Conservation (phyloP, 2,329 filamentous ascomycete species). For the Cylindrodendrum hubeiense region DNA sequence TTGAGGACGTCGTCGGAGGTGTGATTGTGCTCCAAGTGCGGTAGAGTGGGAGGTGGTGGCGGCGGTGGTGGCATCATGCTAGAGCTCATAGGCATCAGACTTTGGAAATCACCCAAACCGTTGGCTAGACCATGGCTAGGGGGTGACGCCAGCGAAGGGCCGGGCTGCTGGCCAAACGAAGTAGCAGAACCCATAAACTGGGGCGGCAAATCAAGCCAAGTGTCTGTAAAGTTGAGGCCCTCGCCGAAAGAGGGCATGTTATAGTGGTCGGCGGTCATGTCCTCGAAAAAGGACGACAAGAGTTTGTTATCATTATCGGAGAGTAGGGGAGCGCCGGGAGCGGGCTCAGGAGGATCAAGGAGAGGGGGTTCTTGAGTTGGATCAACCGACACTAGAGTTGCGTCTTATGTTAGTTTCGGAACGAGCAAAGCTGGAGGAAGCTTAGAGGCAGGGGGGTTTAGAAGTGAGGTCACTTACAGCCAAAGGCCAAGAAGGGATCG, state of each 20-base stretch:
- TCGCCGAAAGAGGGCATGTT: slow-evolving; percentile 64
- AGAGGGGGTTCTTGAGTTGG: slow-evolving; percentile 59
- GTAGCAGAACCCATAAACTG: slow-evolving; percentile 75
- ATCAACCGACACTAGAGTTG: slow-evolving; percentile 59
- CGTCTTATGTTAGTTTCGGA: slow-evolving; percentile 43
- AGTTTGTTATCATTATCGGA: slow-evolving; percentile 71
- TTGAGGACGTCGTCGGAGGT: slow-evolving; percentile 66
- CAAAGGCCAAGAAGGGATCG: slow-evolving; percentile 72
- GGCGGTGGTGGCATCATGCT: slow-evolving; percentile 53
- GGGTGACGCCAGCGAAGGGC: slow-evolving; percentile 43
- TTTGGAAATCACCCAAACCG: slow-evolving; percentile 36
- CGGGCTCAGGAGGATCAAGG: slow-evolving; percentile 70
- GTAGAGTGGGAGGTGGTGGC: slow-evolving; percentile 41
- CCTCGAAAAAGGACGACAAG: slow-evolving; percentile 69
- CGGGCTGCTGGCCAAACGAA: slow-evolving; percentile 68
- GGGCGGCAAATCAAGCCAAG: slow-evolving; percentile 72
- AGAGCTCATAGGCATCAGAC: slow-evolving; percentile 41
- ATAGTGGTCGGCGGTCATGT: slow-evolving; percentile 64
- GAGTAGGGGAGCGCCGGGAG: slow-evolving; percentile 74
- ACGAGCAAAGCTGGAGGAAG: neutral
- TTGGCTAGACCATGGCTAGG: slow-evolving; percentile 36
- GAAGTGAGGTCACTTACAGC: slow-evolving; percentile 66
- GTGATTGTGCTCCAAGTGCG: slow-evolving; percentile 46
- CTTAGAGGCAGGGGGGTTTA: neutral
- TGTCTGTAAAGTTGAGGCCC: slow-evolving; percentile 61